phyloP scores from a whole-genome alignment of 768 basidiomycete genomes.

The Tricholoma matsutake region DNA sequence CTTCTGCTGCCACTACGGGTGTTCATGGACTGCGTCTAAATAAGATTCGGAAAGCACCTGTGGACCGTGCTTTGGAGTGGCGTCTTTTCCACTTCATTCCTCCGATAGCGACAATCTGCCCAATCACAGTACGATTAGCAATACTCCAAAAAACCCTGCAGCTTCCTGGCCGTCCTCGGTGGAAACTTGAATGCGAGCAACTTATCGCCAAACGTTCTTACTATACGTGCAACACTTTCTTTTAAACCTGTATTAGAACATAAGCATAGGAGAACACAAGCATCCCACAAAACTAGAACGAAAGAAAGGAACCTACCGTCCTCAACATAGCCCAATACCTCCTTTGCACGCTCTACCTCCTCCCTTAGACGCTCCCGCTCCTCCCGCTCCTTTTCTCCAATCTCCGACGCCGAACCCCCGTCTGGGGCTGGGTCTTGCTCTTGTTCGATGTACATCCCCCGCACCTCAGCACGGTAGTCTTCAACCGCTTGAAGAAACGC shows the following conservation, averaged over 20 bases:
- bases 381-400: slow-evolving; percentile 21
- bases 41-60: no score
- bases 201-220: slow-evolving; percentile 72
- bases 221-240: slow-evolving; percentile 62
- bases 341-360: slow-evolving; percentile 56
- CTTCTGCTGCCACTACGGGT: no score
- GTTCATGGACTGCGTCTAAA: no score
- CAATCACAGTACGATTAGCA: slow-evolving; percentile 22
- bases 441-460: slow-evolving; percentile 28
- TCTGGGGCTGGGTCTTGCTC: slow-evolving; percentile 34
- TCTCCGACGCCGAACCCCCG: slow-evolving; percentile 28
- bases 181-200: slow-evolving; percentile 77
- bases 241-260: slow-evolving; percentile 48
- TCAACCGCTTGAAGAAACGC: slow-evolving; percentile 67
- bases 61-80: no score
- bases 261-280: neutral
- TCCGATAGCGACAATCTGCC: no score
- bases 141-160: slow-evolving; percentile 73
- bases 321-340: slow-evolving; percentile 48
- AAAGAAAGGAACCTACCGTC: slow-evolving; percentile 48
- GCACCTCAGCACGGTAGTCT: slow-evolving; percentile 55
- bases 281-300: neutral
- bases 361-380: slow-evolving; percentile 36
- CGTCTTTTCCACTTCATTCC: neutral
- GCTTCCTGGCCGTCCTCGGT: slow-evolving; percentile 57